Conservation (phyloP, 2,329 filamentous ascomycete genomes). For the Fusarium clavum region DNA sequence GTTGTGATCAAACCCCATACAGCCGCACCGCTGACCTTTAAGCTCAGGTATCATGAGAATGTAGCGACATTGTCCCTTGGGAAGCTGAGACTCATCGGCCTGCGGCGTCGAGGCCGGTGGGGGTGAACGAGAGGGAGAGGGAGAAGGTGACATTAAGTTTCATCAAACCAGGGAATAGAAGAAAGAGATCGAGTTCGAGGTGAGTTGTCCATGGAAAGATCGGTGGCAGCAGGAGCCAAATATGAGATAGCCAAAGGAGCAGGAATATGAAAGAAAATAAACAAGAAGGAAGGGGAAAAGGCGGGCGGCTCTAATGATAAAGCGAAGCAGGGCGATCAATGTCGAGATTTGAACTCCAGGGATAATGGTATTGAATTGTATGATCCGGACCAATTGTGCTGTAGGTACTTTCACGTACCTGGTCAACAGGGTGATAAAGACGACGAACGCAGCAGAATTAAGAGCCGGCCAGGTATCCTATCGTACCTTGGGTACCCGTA, state of each 20-base stretch:
- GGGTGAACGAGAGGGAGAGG: conserved; percentile 40
- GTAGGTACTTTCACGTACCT: conserved; percentile 28
- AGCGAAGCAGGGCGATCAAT: conserved; percentile 47
- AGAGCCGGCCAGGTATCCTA: background rate
- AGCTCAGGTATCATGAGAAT: conserved; percentile 68
- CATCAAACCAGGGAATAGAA: conserved; percentile 42
- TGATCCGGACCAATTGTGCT: conserved; percentile 42
- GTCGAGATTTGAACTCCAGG: conserved; percentile 46
- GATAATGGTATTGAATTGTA: conserved; percentile 39
- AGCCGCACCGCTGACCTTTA: conserved; percentile 69
- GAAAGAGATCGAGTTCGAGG: conserved; percentile 34
- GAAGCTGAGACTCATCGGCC: conserved; percentile 61
- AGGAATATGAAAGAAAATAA: conserved; percentile 28
- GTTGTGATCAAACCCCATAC: conserved; percentile 68
- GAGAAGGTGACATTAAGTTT: conserved; percentile 47
- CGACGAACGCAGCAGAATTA: conserved; percentile 1
- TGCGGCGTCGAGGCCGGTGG: conserved; percentile 43
- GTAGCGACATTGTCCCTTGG: conserved; percentile 69
- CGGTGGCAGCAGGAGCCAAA: conserved; percentile 35
- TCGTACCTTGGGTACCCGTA: conserved; percentile 4
- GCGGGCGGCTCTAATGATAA: conserved; percentile 47
- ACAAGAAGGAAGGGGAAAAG: conserved; percentile 22
- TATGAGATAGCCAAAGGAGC: conserved; percentile 37
- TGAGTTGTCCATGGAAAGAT: conserved; percentile 47
- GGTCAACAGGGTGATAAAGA: conserved; percentile 6